Percentiles rank a stretch among this genome's conserved stretches.
These are phyloP conservation scores for Apiotrichum sp. DNA, from an alignment of 1,284 basidiomycete species.

Conservation along the genomic window DNA sequence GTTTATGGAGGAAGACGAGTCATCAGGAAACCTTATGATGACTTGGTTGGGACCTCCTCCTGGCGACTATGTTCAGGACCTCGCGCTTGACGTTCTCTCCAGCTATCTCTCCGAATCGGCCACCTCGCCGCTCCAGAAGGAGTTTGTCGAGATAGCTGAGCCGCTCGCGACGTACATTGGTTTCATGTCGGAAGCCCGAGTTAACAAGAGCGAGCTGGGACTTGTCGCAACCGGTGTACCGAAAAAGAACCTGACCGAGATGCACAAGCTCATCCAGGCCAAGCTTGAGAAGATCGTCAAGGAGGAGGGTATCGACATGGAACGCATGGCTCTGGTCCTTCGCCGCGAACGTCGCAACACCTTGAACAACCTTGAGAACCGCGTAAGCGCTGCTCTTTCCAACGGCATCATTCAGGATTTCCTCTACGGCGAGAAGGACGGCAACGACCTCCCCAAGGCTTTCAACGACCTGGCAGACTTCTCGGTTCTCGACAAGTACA, in stretches of 20 bases:
- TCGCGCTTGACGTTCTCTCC: constrained; percentile 79
- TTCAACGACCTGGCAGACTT: constrained; percentile 78
- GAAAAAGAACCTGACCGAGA: constrained; percentile 64
- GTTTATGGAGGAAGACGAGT: constrained; percentile 98
- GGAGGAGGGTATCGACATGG: constrained; percentile 79
- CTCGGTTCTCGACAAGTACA: constrained; percentile 63
- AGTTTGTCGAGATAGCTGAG: constrained; percentile 85
- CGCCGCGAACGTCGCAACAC: constrained; percentile 77
- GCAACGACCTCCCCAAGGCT: constrained; percentile 65
- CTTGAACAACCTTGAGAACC: constrained; percentile 43
- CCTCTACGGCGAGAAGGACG: constrained; percentile 78
- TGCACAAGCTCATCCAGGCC: constrained; percentile 63
- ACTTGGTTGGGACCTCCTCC: constrained; percentile 73
- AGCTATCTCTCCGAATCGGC: constrained; percentile 85
- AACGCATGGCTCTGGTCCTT: constrained; percentile 81
- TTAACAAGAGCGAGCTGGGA: constrained; percentile 66
- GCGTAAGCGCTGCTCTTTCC: constrained; percentile 31
- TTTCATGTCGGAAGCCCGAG: constrained; percentile 69
- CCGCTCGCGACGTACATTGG: constrained; percentile 85
- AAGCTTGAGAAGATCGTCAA: constrained; percentile 65
- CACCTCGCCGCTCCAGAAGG: constrained; percentile 84
- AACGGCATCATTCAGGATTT: constrained; percentile 73
- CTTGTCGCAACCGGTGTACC: constrained; percentile 82
- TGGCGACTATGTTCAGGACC: constrained; percentile 67
- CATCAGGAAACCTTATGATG: constrained; percentile 78